A percentile compares a stretch with the other conserved stretches of the same genome.
phyloP scores from a whole-genome alignment of 2,329 filamentous ascomycete species.

The Pezizomycotina sp. region DNA sequence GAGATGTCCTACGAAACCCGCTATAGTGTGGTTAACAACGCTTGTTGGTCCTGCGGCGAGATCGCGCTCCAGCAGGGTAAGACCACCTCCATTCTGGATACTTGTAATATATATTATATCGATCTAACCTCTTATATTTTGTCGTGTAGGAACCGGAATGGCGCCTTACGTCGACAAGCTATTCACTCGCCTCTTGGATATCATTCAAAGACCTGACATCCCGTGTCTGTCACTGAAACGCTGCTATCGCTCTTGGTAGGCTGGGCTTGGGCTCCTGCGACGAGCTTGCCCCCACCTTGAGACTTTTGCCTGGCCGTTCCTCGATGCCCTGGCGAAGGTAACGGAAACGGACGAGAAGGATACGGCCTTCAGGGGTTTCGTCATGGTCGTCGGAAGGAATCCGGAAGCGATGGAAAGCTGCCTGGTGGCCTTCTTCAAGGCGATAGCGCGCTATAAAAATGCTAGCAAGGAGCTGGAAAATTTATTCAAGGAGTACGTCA shows the following conservation, averaged over 20 bases:
- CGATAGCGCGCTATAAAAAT: conserved; percentile 64
- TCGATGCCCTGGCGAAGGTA: conserved; percentile 66
- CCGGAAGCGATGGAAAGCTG: conserved; percentile 82
- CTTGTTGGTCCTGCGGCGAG: conserved; percentile 91
- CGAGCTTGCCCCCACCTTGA: conserved; percentile 62
- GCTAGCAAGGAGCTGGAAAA: conserved; percentile 50
- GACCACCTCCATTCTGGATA: not conserved
- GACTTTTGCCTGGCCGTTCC: conserved; percentile 66
- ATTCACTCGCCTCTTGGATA: conserved; percentile 59
- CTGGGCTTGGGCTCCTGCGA: conserved; percentile 66
- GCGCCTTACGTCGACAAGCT: conserved; percentile 60
- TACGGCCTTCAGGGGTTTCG: conserved; percentile 82
- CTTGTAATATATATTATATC: conserved; percentile 1
- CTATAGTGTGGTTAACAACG: conserved; percentile 93
- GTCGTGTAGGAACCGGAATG: conserved; percentile 37
- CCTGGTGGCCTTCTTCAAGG: conserved; percentile 62
- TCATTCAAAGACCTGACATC: conserved; percentile 70
- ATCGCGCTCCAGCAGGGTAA: conserved; percentile 66
- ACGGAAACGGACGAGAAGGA: conserved; percentile 86
- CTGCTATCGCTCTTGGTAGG: conserved; percentile 77
- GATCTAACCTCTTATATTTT: conserved; percentile 26
- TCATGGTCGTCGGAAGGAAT: conserved; percentile 66
- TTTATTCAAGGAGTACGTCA: no score
- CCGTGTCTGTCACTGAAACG: conserved; percentile 83
- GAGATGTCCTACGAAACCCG: conserved; percentile 57